A percentile compares a stretch with the other conserved stretches of the same genome.
Evolutionary conservation across 2,329 filamentous ascomycete species (phyloP).

Genomic region (Pseudocercospora crystallina): DNA sequence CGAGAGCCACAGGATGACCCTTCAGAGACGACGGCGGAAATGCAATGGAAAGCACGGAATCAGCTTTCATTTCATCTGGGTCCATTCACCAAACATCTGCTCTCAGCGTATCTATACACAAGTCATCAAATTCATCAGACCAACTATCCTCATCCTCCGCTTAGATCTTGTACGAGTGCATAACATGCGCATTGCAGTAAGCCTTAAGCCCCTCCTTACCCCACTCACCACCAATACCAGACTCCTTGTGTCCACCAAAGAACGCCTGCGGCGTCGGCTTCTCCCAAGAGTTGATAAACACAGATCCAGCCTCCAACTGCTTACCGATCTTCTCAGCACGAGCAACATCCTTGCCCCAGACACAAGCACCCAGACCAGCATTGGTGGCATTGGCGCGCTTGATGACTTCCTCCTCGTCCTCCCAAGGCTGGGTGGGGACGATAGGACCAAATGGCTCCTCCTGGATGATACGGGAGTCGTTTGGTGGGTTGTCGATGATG

Average conservation of each 20-base stretch:
- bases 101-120: background rate
- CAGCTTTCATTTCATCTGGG: too few species aligned
- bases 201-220: slow-evolving; percentile 45
- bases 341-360: slow-evolving; percentile 53
- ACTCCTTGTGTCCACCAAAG: slow-evolving; percentile 76
- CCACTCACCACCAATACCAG: slow-evolving; percentile 55
- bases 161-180: slow-evolving; percentile 46
- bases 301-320: slow-evolving; percentile 54
- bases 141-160: background rate
- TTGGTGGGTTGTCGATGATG: slow-evolving; percentile 50
- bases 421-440: slow-evolving; percentile 48
- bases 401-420: slow-evolving; percentile 49
- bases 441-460: slow-evolving; percentile 57
- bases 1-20: too few species aligned
- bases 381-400: slow-evolving; percentile 50
- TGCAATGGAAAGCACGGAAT: too few species aligned
- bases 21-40: too few species aligned
- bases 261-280: slow-evolving; percentile 48
- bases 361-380: slow-evolving; percentile 54
- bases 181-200: slow-evolving; percentile 49
- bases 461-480: slow-evolving; percentile 40
- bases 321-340: slow-evolving; percentile 50
- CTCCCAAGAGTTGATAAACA: slow-evolving; percentile 57
- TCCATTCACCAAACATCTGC: too few species aligned
- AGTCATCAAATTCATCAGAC: background rate